phyloP scores from a whole-genome alignment of 2,329 filamentous ascomycete genomes.

The Colletotrichum tamarilloi region DNA sequence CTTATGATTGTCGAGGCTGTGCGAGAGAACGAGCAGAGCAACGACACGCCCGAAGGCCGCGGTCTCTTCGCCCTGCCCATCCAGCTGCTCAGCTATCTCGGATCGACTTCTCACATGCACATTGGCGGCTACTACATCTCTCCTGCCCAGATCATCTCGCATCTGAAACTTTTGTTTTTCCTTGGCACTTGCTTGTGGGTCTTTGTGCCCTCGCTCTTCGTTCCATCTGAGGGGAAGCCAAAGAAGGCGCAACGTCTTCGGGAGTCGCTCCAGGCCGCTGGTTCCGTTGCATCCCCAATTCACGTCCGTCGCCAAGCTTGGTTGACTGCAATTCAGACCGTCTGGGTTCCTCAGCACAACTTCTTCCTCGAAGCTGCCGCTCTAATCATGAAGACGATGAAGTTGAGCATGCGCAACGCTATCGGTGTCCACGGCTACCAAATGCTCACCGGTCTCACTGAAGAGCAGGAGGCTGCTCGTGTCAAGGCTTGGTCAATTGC shows the following conservation, averaged over 20 bases:
- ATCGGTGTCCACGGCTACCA: constrained; percentile 84
- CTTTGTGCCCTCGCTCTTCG: constrained; percentile 65
- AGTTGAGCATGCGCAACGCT: constrained; percentile 82
- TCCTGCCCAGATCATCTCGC: constrained; percentile 57
- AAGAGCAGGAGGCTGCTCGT: constrained; percentile 86
- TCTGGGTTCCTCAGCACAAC: constrained; percentile 89
- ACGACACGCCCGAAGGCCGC: constrained; percentile 71
- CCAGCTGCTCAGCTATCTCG: constrained; percentile 63
- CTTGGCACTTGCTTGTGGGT: constrained; percentile 66
- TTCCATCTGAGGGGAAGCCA: constrained; percentile 57
- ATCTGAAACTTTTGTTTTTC: constrained; percentile 64
- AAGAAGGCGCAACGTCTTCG: constrained; percentile 53
- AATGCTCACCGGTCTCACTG: constrained; percentile 80
- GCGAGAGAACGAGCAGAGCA: constrained; percentile 72
- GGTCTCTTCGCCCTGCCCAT: constrained; percentile 75
- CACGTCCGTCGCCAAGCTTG: constrained; percentile 89
- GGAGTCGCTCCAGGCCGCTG: constrained; percentile 62
- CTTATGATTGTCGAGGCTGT: constrained; percentile 92
- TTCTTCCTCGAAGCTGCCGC: constrained; percentile 88
- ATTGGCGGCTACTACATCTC: constrained; percentile 65
- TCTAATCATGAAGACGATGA: constrained; percentile 81
- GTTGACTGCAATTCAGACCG: constrained; percentile 92
- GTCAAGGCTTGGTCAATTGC: constrained; percentile 95
- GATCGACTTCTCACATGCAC: constrained; percentile 61
- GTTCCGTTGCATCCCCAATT: constrained; percentile 83